Evolutionary conservation across 2,329 filamentous ascomycete species (phyloP), one percentile per base, ranked within the genome.

Genomic region (Cryphonectria radicalis): DNA sequence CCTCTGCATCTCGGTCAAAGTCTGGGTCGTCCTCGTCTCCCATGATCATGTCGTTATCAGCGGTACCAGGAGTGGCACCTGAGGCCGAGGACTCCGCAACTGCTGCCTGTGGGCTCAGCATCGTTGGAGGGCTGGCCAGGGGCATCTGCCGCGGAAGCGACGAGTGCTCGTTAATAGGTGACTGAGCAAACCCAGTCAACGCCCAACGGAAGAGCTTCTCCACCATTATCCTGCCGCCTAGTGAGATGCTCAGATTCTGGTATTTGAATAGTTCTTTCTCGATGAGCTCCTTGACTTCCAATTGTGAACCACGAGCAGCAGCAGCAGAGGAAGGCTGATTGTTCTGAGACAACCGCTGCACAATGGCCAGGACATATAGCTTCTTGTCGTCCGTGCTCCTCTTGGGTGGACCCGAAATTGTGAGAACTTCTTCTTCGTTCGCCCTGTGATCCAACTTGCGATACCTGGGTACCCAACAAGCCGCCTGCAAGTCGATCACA

Each of bases 381-480:
- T 59, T 72, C 46, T 53, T 70, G 22, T 66, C 70, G 17, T 65
- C 25, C 13, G 53, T 55, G 25, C 53, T 50, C 13, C 46, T 66
- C 37, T 66, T 53, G 4, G 63, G 67, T 17, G 70, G 57, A 10
- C 70, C 70, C 5, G 70, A 72, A 22, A 70, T 70, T 19, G 70
- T 72, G 37, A 72, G 42, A 0, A 72, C 25, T 7, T 72, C 67
- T 42, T 72, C 55, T 25, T 72, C 67, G 59, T 35, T 40, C n/a
- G 57, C 46, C 22, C 35, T 43, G 42, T 63, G 55, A 25, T 70
- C 70, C 40, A 72, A 25, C 11, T 70, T 72, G 46, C 67, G 70
- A 37, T 70, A 72, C 46, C 70, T 72, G 17, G 71, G 71, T 22
- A 72, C 53, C 71, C 71, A 72, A 53, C 71, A 72, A 11, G 65